Percentiles rank a stretch among this genome's conserved stretches.
These are phyloP conservation scores for Boeremia exigua DNA, from an alignment of 2,329 filamentous ascomycete species.

Conservation along the genomic window DNA sequence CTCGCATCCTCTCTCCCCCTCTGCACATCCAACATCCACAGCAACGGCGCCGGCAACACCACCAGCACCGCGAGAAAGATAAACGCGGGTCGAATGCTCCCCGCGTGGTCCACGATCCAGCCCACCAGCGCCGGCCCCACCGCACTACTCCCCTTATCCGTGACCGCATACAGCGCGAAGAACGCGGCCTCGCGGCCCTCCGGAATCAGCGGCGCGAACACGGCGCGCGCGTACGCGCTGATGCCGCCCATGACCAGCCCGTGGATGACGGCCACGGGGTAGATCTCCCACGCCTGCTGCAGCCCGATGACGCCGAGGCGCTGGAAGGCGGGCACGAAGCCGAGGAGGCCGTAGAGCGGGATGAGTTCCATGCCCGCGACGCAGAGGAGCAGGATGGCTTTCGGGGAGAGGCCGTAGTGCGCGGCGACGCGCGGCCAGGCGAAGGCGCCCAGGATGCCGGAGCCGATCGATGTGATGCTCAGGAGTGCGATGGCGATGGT, in stretches of 20 bases:
- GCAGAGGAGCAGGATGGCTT: constrained; percentile 84
- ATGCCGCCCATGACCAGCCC: constrained; percentile 89
- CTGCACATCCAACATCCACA: constrained; percentile 81
- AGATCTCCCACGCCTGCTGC: constrained; percentile 92
- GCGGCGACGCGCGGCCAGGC: constrained; percentile 81
- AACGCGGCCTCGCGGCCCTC: constrained; percentile 92
- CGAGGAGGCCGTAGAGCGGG: constrained; percentile 83
- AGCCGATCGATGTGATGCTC: constrained; percentile 84
- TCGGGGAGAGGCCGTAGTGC: constrained; percentile 69
- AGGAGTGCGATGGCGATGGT: constrained; percentile 85
- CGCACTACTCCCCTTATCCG: constrained; percentile 90
- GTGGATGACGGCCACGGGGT: constrained; percentile 82
- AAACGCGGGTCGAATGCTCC: constrained; percentile 67
- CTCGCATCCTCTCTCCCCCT: constrained; percentile 47
- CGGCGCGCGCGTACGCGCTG: constrained; percentile 84
- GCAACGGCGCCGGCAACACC: constrained; percentile 76
- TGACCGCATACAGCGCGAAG: constrained; percentile 92
- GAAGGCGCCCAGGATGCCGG: constrained; percentile 86
- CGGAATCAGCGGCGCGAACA: constrained; percentile 89
- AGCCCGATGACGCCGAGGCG: constrained; percentile 77
- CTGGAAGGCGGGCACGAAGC: constrained; percentile 79
- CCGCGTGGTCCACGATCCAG: constrained; percentile 74
- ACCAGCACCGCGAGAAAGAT: constrained; percentile 83
- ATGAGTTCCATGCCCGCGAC: constrained; percentile 87
- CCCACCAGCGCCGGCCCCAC: constrained; percentile 92